Evolutionary conservation across 73 alveolate genomes (phyloP), one percentile per base, ranked within the genome.

Genomic region (Breviolum minutum): DNA sequence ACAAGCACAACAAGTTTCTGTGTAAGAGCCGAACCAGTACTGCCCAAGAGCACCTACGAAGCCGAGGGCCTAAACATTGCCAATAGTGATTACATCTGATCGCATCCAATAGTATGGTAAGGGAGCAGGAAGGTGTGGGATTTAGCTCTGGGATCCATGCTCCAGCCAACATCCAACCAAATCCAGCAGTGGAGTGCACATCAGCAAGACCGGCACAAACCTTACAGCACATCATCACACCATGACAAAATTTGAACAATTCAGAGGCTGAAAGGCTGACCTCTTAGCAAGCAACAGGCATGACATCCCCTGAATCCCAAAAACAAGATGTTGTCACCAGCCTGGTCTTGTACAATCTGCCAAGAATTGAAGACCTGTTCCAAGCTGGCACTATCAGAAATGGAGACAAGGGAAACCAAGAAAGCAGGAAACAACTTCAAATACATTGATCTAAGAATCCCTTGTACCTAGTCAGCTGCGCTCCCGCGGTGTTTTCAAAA

Each of bases 91-190:
- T 22, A 22, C 68, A 24, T 27, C 12, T 12, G 17, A n/a, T n/a
- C n/a, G 20, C 24, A 26, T 6, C 68, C 27, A 71, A 62, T 24
- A 0, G 81, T 60, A 82, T 17, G 91, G 17, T 54, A 40, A 3
- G 48, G 14, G 69, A 48, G 19, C 26, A 77, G 66, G 1, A 3
- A 40, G 54, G 54, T 40, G 54, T 40, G 54, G 54, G 54, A 22
- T 13, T 40, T 40, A 40, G 54, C 54, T 40, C 62, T 68, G 87
- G 85, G 95, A 29, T 9, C 96, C 20, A 2, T 61, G 96, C 96
- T 20, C 96, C 96, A 63, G 96, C 96, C 8, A 90, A 71, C 96
- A 90, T 24, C 96, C 96, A 90, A 22, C 66, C 96, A 69, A 90
- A 69, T 22, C 96, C 96, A 61, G 74, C 62, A n/a, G 86, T 71